Conservation (phyloP, 441 rosid species). For the Gossypium gossypioides region DNA sequence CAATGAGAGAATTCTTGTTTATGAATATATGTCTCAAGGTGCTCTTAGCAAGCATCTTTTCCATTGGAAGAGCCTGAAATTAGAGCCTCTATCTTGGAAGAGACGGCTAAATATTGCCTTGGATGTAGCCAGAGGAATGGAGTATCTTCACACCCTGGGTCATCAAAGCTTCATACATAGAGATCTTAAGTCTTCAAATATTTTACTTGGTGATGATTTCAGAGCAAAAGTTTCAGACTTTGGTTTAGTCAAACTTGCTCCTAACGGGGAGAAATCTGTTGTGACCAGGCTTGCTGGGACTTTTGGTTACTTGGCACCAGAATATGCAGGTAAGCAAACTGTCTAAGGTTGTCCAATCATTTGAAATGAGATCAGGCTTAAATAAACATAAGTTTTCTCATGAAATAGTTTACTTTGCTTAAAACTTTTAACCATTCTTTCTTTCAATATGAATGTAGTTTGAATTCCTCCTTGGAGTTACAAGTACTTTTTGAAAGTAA, state of each 20-base stretch:
- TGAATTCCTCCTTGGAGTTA: not conserved
- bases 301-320: slow-evolving; percentile 72
- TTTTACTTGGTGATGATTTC: slow-evolving; percentile 62
- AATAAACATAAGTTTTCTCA: not conserved
- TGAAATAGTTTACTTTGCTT: not conserved
- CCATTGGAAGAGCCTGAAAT: slow-evolving; percentile 46
- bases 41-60: slow-evolving; percentile 68
- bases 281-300: slow-evolving; percentile 68
- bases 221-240: slow-evolving; percentile 66
- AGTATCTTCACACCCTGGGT: slow-evolving; percentile 63
- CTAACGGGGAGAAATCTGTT: slow-evolving; percentile 58
- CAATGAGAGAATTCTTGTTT: slow-evolving; percentile 53
- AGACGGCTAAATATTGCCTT: slow-evolving; percentile 53
- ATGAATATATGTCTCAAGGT: slow-evolving; percentile 68
- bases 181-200: slow-evolving; percentile 76
- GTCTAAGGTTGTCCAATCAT: not conserved
- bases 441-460: not conserved
- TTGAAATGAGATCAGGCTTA: not conserved
- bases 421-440: not conserved
- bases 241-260: slow-evolving; percentile 70
- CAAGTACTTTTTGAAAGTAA: not conserved
- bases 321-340: slow-evolving; percentile 57
- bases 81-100: slow-evolving; percentile 68
- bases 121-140: slow-evolving; percentile 73
- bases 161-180: slow-evolving; percentile 68